phyloP scores from a whole-genome alignment of 176 grass and related monocot genomes.

The Typha latifolia region DNA sequence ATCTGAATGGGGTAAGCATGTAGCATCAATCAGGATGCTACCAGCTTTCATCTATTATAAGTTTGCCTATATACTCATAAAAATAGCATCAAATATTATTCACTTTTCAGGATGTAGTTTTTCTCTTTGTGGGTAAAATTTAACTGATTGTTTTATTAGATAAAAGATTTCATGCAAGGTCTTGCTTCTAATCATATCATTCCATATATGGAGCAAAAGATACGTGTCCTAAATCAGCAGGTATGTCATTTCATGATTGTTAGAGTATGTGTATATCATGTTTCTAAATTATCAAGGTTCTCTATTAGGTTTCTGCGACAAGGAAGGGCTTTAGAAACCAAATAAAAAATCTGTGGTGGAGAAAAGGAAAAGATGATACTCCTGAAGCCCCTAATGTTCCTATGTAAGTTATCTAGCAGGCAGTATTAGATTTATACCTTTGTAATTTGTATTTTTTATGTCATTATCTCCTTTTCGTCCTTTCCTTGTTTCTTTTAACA shows the following conservation, averaged over 20 bases:
- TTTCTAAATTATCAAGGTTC: slow-evolving; percentile 16
- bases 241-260: slow-evolving; percentile 28
- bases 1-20: slow-evolving; percentile 73
- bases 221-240: slow-evolving; percentile 94
- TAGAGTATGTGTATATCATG: slow-evolving; percentile 15
- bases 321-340: slow-evolving; percentile 98
- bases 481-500: slow-evolving; percentile 33
- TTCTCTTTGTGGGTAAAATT: not conserved
- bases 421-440: slow-evolving; percentile 11
- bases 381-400: slow-evolving; percentile 72
- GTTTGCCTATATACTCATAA: not conserved
- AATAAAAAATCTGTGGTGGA: slow-evolving; percentile 99
- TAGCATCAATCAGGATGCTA: slow-evolving; percentile 5
- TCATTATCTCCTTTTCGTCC: slow-evolving; percentile 19
- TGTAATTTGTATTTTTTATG: slow-evolving; percentile 8
- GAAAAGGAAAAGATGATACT: slow-evolving; percentile 81
- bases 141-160: slow-evolving; percentile 37
- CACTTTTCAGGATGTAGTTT: not conserved
- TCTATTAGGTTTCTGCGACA: slow-evolving; percentile 69
- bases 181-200: slow-evolving; percentile 92
- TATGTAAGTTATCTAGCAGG: slow-evolving; percentile 44
- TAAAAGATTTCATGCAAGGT: slow-evolving; percentile 97
- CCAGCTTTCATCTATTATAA: not conserved
- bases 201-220: slow-evolving; percentile 97
- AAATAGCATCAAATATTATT: not conserved